Percentiles rank a stretch among this genome's conserved stretches.
Evolutionary conservation across 1,284 basidiomycete genomes (phyloP).

Genomic region (Dichomitus squalens): DNA sequence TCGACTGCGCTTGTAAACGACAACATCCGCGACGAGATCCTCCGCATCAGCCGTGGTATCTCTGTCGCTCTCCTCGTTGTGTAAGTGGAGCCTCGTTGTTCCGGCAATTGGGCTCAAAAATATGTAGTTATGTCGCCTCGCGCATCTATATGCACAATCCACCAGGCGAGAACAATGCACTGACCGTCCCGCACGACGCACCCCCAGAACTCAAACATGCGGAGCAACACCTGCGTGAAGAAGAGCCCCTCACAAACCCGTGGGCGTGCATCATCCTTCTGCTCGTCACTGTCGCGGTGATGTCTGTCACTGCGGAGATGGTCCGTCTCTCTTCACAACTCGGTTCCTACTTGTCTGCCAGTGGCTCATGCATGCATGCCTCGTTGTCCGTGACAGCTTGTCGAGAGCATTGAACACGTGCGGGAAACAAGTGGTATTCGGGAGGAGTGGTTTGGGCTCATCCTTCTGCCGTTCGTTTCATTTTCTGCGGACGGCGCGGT

Average conservation of each 20-base stretch:
- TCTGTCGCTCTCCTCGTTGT: conserved; percentile 61
- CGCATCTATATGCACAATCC: conserved; percentile 70
- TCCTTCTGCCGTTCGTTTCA: conserved; percentile 68
- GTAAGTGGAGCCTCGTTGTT: conserved; percentile 37
- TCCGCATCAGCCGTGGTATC: conserved; percentile 63
- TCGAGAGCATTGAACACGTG: conserved; percentile 61
- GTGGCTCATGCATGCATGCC: too few relatives aligned
- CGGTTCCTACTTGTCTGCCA: neutral
- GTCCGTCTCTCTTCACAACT: conserved; percentile 37
- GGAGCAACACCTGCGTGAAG: conserved; percentile 42
- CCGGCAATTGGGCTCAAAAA: neutral
- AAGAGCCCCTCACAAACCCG: conserved; percentile 59
- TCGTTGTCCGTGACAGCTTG: conserved; percentile 54
- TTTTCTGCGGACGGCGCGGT: conserved; percentile 69
- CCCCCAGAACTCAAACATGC: conserved; percentile 45
- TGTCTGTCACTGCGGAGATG: conserved; percentile 71
- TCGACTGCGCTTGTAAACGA: conserved; percentile 33
- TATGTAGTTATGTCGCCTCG: conserved; percentile 58
- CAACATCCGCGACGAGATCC: conserved; percentile 37
- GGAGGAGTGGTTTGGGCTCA: conserved; percentile 70
- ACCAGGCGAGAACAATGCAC: conserved; percentile 56
- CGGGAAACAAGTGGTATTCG: conserved; percentile 44
- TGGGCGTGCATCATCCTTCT: conserved; percentile 60
- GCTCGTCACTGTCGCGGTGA: conserved; percentile 52
- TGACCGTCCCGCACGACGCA: conserved; percentile 44